phyloP scores from a whole-genome alignment of 805 yeast genomes.

The Myxozyma lipomycoides region DNA sequence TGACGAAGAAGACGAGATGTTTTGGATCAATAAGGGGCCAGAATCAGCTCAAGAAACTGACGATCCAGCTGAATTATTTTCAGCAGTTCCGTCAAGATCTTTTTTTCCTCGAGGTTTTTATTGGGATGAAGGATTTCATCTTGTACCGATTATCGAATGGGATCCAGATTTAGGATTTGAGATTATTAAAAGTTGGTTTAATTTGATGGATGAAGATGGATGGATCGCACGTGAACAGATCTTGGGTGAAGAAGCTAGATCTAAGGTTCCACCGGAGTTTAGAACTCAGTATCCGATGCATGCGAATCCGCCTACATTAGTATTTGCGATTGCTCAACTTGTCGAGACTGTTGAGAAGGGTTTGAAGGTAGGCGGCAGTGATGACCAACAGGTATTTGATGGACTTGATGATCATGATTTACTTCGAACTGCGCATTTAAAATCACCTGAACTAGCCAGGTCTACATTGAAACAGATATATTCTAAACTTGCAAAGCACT shows the following conservation, averaged over 20 bases:
- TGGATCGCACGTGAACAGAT: slow-evolving; percentile 98
- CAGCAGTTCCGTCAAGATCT: slow-evolving; percentile 86
- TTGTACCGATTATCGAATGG: slow-evolving; percentile 73
- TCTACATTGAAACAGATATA: slow-evolving; percentile 55
- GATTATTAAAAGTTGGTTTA: slow-evolving; percentile 82
- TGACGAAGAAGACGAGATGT: slow-evolving; percentile 52
- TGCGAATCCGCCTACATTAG: slow-evolving; percentile 93
- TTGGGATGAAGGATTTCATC: slow-evolving; percentile 98
- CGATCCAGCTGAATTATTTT: slow-evolving; percentile 63
- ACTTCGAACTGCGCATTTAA: slow-evolving; percentile 48
- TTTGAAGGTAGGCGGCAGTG: not conserved
- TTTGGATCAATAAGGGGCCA: slow-evolving; percentile 36
- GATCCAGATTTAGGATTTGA: slow-evolving; percentile 46
- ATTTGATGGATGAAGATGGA: slow-evolving; percentile 79
- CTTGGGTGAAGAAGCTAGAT: slow-evolving; percentile 83
- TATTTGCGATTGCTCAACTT: slow-evolving; percentile 44
- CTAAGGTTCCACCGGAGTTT: slow-evolving; percentile 80
- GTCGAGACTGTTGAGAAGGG: slow-evolving; percentile 25
- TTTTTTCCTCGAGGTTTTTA: slow-evolving; percentile 95
- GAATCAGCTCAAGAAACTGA: slow-evolving; percentile 49
- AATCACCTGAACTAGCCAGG: slow-evolving; percentile 44
- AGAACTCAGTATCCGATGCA: slow-evolving; percentile 80
- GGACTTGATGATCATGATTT: slow-evolving; percentile 33
- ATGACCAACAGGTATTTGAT: slow-evolving; percentile 3
- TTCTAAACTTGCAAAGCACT: slow-evolving; percentile 72